Percentiles rank a stretch among this genome's conserved stretches.
These are phyloP conservation scores for Camelina hispida DNA, from an alignment of 345 rosid genomes.

Conservation along the genomic window DNA sequence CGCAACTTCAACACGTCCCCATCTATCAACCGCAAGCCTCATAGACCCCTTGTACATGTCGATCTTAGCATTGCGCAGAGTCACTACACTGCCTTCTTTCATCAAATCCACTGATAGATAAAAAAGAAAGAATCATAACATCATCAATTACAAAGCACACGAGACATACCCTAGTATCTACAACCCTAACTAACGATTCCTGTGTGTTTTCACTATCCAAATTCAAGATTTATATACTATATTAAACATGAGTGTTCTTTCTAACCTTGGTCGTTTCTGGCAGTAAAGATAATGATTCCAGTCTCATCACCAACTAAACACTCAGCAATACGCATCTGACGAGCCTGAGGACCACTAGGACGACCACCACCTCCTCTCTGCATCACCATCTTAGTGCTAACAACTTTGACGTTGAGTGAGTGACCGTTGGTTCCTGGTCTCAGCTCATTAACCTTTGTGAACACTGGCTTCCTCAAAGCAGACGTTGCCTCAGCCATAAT, in stretches of 20 bases:
- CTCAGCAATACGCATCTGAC: constrained; percentile 91
- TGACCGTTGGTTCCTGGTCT: constrained; percentile 94
- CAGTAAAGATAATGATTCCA: constrained; percentile 82
- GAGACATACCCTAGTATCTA: not conserved
- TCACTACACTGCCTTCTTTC: constrained; percentile 74
- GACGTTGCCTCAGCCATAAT: constrained; percentile 76
- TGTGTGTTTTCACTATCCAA: not conserved
- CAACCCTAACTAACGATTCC: not conserved
- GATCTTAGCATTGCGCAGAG: constrained; percentile 75
- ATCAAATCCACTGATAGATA: constrained; percentile 69
- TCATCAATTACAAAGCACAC: constrained; percentile 8
- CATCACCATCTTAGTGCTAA: constrained; percentile 75
- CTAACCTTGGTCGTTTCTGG: constrained; percentile 94
- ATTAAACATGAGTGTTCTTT: too few species aligned
- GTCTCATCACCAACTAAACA: constrained; percentile 96
- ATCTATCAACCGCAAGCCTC: constrained; percentile 80
- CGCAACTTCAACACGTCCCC: constrained; percentile 67
- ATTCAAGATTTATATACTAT: not conserved
- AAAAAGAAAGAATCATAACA: constrained; percentile 16
- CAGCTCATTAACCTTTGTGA: constrained; percentile 88
- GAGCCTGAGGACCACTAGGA: constrained; percentile 68
- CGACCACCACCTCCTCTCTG: constrained; percentile 77
- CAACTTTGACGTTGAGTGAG: constrained; percentile 81
- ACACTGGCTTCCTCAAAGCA: constrained; percentile 84
- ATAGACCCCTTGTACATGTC: constrained; percentile 84